Conservation (phyloP, 129 eudicot genomes). For the Calendula officinalis region DNA sequence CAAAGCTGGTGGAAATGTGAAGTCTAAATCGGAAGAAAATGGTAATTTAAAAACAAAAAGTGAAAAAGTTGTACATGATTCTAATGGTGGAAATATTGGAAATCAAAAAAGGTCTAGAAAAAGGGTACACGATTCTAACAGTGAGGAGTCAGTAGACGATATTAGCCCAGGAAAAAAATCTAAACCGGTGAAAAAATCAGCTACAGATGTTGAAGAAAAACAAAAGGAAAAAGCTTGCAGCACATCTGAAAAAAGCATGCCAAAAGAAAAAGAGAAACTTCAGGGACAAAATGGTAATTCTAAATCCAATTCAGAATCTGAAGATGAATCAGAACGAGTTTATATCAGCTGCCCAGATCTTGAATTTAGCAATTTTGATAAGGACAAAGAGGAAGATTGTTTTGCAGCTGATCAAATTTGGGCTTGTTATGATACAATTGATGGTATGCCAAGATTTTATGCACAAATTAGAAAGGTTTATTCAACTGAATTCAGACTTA, state of each 20-base stretch:
- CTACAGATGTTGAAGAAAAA: neutral
- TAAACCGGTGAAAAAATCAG: conserved; percentile 11
- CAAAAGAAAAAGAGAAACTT: neutral
- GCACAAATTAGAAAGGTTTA: conserved; percentile 53
- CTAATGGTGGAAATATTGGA: conserved; percentile 13
- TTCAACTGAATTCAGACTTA: conserved; percentile 48
- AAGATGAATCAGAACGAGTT: conserved; percentile 20
- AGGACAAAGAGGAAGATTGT: conserved; percentile 39
- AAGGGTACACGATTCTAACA: conserved; percentile 44
- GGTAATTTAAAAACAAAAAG: conserved; percentile 1
- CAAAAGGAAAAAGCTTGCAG: neutral
- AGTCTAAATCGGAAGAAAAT: conserved; percentile 27
- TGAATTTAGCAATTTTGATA: conserved; percentile 70
- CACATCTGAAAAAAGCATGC: neutral
- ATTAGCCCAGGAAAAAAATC: conserved; percentile 41
- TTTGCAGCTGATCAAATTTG: conserved; percentile 75
- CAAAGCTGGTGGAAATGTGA: conserved; percentile 21
- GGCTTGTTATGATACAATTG: conserved; percentile 76
- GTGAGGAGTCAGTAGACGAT: conserved; percentile 43
- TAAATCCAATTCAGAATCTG: conserved; percentile 26
- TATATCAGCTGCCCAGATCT: conserved; percentile 39
- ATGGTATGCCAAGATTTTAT: conserved; percentile 85
- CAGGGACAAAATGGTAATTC: conserved; percentile 24
- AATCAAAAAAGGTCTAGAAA: conserved; percentile 36
- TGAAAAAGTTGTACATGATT: conserved; percentile 10